Evolutionary conservation across 2,329 filamentous ascomycete species (phyloP).

Genomic region (Tetracladium maxilliforme): DNA sequence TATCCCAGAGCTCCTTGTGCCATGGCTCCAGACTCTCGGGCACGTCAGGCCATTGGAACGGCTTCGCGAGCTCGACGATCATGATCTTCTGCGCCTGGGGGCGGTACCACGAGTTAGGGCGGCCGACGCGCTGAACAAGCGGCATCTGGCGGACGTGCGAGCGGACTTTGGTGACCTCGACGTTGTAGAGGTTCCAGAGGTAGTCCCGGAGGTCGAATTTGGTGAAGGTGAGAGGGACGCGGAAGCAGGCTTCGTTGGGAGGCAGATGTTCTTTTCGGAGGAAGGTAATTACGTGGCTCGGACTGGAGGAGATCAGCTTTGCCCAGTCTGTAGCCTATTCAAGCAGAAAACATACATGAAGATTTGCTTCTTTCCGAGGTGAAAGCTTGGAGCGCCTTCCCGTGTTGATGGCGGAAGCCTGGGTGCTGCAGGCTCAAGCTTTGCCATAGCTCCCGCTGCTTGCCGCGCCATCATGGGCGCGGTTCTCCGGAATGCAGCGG

Average conservation of each 20-base stretch:
- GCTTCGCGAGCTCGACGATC: slow-evolving; percentile 77
- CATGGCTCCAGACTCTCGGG: slow-evolving; percentile 46
- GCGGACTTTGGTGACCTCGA: slow-evolving; percentile 59
- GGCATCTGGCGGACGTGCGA: slow-evolving; percentile 57
- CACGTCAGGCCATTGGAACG: slow-evolving; percentile 74
- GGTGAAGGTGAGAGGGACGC: slow-evolving; percentile 81
- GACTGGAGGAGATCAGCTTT: slow-evolving; percentile 33
- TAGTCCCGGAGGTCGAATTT: slow-evolving; percentile 97
- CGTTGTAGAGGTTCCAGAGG: slow-evolving; percentile 71
- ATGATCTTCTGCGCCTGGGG: slow-evolving; percentile 74
- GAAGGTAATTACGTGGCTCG: slow-evolving; percentile 68
- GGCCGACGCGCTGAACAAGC: slow-evolving; percentile 19
- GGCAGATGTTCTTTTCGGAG: slow-evolving; percentile 58
- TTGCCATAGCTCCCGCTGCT: too few relatives aligned
- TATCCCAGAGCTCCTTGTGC: slow-evolving; percentile 45
- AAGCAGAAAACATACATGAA: slow-evolving; percentile 22
- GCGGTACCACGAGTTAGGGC: slow-evolving; percentile 50
- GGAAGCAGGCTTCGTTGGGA: slow-evolving; percentile 75
- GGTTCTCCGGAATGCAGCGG: too few relatives aligned
- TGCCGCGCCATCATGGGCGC: too few relatives aligned
- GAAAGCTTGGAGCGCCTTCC: slow-evolving; percentile 1
- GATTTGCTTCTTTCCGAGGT: slow-evolving; percentile 23
- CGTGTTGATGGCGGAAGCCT: slow-evolving; percentile 1
- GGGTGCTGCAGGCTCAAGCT: too few relatives aligned
- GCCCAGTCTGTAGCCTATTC: slow-evolving; percentile 1